Evolutionary conservation across 495 filamentous ascomycete genomes (phyloP).

Genomic region (Neurospora cerealis): DNA sequence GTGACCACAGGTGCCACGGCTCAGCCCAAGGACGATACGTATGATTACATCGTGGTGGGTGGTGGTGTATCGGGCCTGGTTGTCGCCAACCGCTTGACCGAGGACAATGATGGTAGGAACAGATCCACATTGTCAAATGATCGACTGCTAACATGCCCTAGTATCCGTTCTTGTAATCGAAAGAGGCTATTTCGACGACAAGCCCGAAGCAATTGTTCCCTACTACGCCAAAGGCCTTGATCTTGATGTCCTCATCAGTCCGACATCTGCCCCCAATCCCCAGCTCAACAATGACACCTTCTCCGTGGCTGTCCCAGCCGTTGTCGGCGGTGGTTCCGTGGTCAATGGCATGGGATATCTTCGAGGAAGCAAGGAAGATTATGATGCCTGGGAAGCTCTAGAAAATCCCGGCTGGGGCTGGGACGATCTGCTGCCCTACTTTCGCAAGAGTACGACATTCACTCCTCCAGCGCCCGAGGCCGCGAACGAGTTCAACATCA

Average conservation of each 20-base stretch:
- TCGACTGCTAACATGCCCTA: background rate
- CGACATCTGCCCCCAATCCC: conserved; percentile 19
- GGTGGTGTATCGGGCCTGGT: conserved; percentile 36
- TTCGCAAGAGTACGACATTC: conserved; percentile 34
- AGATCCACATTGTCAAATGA: background rate
- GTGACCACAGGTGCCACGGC: background rate
- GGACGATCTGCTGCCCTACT: conserved; percentile 35
- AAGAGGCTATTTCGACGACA: conserved; percentile 19
- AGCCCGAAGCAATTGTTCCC: conserved; percentile 15
- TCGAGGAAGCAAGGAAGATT: conserved; percentile 47
- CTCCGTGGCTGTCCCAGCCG: conserved; percentile 15
- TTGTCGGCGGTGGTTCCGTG: conserved; percentile 33
- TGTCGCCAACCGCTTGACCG: conserved; percentile 35
- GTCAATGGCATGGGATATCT: conserved; percentile 36
- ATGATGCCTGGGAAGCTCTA: conserved; percentile 54
- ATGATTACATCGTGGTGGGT: conserved; percentile 29
- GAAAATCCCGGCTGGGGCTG: conserved; percentile 52
- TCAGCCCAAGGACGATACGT: background rate
- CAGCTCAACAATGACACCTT: conserved; percentile 18
- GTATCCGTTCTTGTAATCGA: conserved; percentile 40
- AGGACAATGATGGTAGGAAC: conserved; percentile 11
- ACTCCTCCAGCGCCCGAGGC: conserved; percentile 18
- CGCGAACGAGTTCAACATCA: conserved; percentile 14
- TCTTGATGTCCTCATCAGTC: conserved; percentile 8
- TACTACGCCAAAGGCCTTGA: conserved; percentile 14